Base-by-base conservation (phyloP, 179 eudicot species). In the Camellia oleifera region DNA sequence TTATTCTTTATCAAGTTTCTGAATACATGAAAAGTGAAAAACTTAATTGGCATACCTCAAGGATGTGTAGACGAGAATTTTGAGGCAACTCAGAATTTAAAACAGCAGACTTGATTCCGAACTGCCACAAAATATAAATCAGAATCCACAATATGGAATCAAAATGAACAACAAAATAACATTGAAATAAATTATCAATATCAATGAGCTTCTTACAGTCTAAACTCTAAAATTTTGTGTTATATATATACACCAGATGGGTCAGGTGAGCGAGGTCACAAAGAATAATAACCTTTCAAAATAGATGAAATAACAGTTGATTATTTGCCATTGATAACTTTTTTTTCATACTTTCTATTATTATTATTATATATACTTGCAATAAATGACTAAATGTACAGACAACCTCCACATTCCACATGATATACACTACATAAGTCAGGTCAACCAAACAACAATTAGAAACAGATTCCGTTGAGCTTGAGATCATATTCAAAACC, bases 71-170 rank as follows among this genome's bases (percentile, higher is more conserved):
- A 74, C 99, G 96, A 66, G 99, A 97, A 88, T 94, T 97, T 86
- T 90, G 97, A 5, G 99, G 98, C 83, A 97, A 89, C 84, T 97
- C 98, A n/a, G 97, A 94, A 86, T 97, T 94, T 64, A 97, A 80
- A 74, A 97, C 94, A 73, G 98, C 97, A 72, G 97, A 92, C 84
- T 88, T 97, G 70, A 97, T 88, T 32, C 85, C 91, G 84, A 97
- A 97, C 99, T 97, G 97, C 52, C 56, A 45, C 48, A 61, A 69
- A 40, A 64, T 58, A 69, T 7, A 74, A 14, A 74, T n/a, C 54
- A 15, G 26, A 44, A 48, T 12, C 62, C 56, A 54, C 72, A 69
- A 56, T 63, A 70, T 77, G 53, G 17, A 66, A 48, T 32, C 40
- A 32, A 32, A 32, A 32, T 0, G 40, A 32, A 32, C 40, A 32